These are phyloP conservation scores for Cercospora sesami DNA, from an alignment of 2,329 filamentous ascomycete species.

Conservation along the genomic window DNA sequence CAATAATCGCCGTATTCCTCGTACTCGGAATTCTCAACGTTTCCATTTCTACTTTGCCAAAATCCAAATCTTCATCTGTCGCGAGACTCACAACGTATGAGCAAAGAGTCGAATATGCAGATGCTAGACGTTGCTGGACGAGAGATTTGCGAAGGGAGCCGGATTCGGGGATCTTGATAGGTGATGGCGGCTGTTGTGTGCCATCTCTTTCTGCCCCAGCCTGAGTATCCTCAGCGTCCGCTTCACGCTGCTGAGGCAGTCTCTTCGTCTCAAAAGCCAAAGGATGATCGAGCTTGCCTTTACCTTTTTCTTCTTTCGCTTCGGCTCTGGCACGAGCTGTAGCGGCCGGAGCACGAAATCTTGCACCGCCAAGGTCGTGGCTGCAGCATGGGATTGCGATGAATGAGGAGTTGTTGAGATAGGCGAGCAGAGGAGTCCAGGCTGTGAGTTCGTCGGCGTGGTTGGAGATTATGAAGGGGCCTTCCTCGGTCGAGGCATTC, in stretches of 20 bases:
- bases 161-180: slow-evolving; percentile 36
- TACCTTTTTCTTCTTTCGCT: slow-evolving; percentile 7
- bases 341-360: slow-evolving; percentile 62
- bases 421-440: slow-evolving; percentile 89
- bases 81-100: slow-evolving; percentile 69
- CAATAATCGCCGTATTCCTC: slow-evolving; percentile 78
- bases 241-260: not conserved
- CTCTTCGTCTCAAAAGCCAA: slow-evolving; percentile 1
- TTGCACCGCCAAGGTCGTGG: slow-evolving; percentile 74
- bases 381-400: slow-evolving; percentile 95
- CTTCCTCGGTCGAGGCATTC: slow-evolving; percentile 31
- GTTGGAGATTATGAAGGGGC: slow-evolving; percentile 93
- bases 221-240: not conserved
- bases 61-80: slow-evolving; percentile 69
- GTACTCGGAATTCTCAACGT: slow-evolving; percentile 90
- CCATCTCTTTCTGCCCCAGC: not conserved
- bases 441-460: slow-evolving; percentile 94
- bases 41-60: slow-evolving; percentile 68
- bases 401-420: slow-evolving; percentile 74
- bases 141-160: slow-evolving; percentile 37
- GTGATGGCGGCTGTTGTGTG: not conserved
- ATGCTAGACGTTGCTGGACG: slow-evolving; percentile 49
- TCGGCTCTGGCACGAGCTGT: slow-evolving; percentile 14
- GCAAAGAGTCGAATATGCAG: slow-evolving; percentile 80
- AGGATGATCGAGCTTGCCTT: not conserved